These are phyloP conservation scores for Coemansia reversa DNA, from an alignment of 192 early-diverging fungal species.

Conservation along the genomic window DNA sequence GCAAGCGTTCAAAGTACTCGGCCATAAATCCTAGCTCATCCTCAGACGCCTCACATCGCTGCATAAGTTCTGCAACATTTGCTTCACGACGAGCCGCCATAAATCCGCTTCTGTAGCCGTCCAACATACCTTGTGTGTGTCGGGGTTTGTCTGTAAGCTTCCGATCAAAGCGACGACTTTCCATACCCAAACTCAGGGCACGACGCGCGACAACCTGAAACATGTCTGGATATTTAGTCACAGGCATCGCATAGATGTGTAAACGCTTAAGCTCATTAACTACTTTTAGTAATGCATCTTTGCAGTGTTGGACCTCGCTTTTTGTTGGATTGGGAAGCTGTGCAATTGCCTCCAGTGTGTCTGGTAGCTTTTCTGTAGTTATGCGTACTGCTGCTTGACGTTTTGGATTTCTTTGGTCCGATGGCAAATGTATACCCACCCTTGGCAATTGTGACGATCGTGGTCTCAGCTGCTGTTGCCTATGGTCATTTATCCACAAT, in stretches of 20 bases:
- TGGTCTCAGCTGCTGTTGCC: neutral
- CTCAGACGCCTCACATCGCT: conserved; percentile 8
- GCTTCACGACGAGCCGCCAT: conserved; percentile 6
- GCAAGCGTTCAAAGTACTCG: conserved; percentile 19
- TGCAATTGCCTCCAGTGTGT: conserved; percentile 16
- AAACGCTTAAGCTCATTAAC: neutral
- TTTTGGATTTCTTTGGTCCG: neutral
- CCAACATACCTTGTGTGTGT: conserved; percentile 30
- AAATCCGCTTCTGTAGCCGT: conserved; percentile 43
- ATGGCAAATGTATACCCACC: neutral
- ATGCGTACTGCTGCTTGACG: conserved; percentile 31
- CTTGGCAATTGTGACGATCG: neutral
- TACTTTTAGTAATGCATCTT: neutral
- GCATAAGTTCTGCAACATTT: conserved; percentile 4
- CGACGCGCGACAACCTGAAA: conserved; percentile 25
- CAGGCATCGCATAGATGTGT: conserved; percentile 8
- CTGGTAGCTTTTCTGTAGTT: conserved; percentile 20
- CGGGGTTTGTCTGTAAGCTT: conserved; percentile 16
- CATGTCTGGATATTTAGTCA: conserved; percentile 23
- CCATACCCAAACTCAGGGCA: conserved; percentile 18
- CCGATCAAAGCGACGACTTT: conserved; percentile 28
- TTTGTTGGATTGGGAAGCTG: conserved; percentile 18
- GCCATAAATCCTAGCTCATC: conserved; percentile 29
- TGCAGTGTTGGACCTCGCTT: conserved; percentile 11
- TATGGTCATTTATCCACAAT: conserved; percentile 1